phyloP scores from a whole-genome alignment of 139 green algal species.

The Tetradesmus obliquus region DNA sequence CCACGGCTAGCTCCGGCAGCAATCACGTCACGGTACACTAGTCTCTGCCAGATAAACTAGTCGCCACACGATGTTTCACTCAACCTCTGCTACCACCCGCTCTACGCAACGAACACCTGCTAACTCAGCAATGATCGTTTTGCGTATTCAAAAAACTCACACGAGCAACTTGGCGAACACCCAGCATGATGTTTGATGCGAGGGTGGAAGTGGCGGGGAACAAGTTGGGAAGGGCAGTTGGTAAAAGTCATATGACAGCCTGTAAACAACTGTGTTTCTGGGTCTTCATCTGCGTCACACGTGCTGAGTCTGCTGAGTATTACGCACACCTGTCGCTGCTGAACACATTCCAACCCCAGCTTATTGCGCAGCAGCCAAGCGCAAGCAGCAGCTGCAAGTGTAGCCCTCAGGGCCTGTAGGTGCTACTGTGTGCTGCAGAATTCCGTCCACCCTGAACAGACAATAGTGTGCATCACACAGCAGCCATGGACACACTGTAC shows the following conservation, averaged over 20 bases:
- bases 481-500: constrained; percentile 27
- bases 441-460: neutral
- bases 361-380: neutral
- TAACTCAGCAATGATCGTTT: neutral
- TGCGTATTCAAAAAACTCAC: neutral
- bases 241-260: neutral
- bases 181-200: neutral
- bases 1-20: neutral
- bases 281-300: too few species aligned
- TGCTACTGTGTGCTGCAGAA: neutral
- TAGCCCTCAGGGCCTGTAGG: too few species aligned
- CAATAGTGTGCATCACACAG: too few species aligned
- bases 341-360: neutral
- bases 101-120: neutral
- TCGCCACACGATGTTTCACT: neutral
- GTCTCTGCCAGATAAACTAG: too few species aligned
- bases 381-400: neutral
- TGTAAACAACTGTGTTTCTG: too few species aligned
- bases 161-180: neutral
- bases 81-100: neutral
- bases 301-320: too few species aligned
- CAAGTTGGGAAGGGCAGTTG: neutral
- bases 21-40: too few species aligned
- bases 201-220: neutral
- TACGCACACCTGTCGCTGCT: neutral